Evolutionary conservation across 2,329 filamentous ascomycete species (phyloP), one percentile per base, ranked within the genome.

Genomic region (Mollisiaceae sp.): DNA sequence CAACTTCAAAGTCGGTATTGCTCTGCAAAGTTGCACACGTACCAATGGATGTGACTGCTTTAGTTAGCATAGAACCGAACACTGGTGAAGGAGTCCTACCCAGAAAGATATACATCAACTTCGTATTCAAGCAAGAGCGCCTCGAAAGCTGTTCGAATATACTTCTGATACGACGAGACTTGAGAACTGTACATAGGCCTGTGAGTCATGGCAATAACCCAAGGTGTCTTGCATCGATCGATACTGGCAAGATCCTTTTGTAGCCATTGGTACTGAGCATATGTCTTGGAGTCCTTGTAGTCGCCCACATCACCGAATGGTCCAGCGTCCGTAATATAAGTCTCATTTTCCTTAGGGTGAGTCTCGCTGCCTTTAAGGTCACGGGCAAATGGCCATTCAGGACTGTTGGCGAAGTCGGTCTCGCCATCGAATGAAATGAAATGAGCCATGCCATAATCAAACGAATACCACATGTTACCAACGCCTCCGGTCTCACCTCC

Each of bases 401-500:
- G 82, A 65, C 78, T 80, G 72, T 82, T 76, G 56, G 81, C 77
- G 68, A 79, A 84, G 72, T 85, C 82, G 43, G 82, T 85, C 71
- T 84, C 82, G 20, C 76, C 78, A 58, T 84, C 76, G 35, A 85
- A 73, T 20, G 79, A 75, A 67, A 84, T 74, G 65, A 84, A 84
- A 71, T 85, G 82, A 1, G 80, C 82, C n/a, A 83, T 75, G 27
- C 82, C 82, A 68, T 84, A 84, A 75, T 85, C 82, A 69, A 84
- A 85, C 1, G 80, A 83, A 74, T 85, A 84, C 82, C 82, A 84
- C 70, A 84, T 82, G 77, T 83, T 84, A 60, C 80, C 77, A 11
- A 83, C 80, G 39, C 82, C 82, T 4, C 80, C 80, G 11, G 77
- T 77, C 68, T 84, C 81, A 0, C 70, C 66, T 27, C 82, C 82